A percentile compares a stretch with the other conserved stretches of the same genome.
Conservation (phyloP, 208 protist genomes). For the Leishmania aethiopica region DNA sequence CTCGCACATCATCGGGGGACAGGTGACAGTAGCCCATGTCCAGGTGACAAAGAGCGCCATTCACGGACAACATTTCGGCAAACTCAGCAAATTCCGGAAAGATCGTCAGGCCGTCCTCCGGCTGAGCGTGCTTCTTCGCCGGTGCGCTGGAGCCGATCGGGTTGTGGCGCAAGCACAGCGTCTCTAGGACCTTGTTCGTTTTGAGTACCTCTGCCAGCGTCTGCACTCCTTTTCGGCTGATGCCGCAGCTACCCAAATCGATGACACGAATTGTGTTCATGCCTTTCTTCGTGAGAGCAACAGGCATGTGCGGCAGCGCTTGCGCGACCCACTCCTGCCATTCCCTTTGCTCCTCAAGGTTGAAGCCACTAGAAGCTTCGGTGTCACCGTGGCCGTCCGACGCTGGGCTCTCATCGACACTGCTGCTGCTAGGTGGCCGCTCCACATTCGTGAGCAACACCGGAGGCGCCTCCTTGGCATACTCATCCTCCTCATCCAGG, state of each 20-base stretch:
- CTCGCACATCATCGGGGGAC: conserved; percentile 40
- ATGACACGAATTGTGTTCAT: conserved; percentile 60
- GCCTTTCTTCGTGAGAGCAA: conserved; percentile 49
- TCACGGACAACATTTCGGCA: conserved; percentile 41
- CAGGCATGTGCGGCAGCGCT: conserved; percentile 17
- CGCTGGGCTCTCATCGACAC: neutral
- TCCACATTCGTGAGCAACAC: conserved; percentile 44
- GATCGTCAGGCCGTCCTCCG: conserved; percentile 25
- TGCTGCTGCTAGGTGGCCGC: neutral
- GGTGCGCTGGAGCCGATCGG: conserved; percentile 42
- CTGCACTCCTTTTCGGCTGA: conserved; percentile 56
- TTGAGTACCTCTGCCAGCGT: conserved; percentile 49
- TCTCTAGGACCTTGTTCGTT: conserved; percentile 59
- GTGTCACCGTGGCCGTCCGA: conserved; percentile 22
- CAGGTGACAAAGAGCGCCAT: conserved; percentile 54
- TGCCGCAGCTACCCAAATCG: conserved; percentile 74
- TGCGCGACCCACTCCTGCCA: conserved; percentile 24
- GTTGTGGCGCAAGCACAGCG: conserved; percentile 77
- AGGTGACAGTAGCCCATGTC: conserved; percentile 78
- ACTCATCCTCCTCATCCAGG: conserved; percentile 42
- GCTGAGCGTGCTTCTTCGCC: conserved; percentile 6
- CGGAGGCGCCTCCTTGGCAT: conserved; percentile 35
- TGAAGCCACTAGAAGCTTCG: conserved; percentile 19
- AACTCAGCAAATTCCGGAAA: conserved; percentile 57
- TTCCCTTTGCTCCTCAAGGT: conserved; percentile 27